Conservation (phyloP, 352 stramenopile species). For the Phytophthora pini region DNA sequence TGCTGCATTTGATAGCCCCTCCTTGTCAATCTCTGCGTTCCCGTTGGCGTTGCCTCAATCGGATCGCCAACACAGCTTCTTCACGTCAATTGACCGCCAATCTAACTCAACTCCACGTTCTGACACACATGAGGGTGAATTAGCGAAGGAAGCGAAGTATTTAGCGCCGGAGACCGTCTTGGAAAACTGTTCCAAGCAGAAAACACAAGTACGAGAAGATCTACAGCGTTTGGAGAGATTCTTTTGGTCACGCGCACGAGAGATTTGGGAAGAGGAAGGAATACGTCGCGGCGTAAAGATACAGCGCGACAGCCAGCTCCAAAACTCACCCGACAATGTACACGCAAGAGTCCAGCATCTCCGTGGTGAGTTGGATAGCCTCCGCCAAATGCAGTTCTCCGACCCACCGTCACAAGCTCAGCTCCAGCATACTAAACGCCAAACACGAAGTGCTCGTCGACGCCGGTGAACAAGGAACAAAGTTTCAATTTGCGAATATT, state of each 20-base stretch:
- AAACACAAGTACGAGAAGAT: constrained; percentile 36
- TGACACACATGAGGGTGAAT: not conserved
- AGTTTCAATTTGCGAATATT: too few relatives aligned
- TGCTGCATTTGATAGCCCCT: constrained; percentile 18
- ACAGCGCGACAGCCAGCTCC: not conserved
- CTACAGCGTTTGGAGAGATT: constrained; percentile 37
- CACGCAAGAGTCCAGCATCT: constrained; percentile 15
- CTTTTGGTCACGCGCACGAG: constrained; percentile 40
- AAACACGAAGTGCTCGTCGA: constrained; percentile 1
- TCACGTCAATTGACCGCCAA: not conserved
- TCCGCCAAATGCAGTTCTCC: constrained; percentile 15
- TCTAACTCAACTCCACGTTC: not conserved
- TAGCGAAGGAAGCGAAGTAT: constrained; percentile 7
- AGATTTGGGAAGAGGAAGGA: constrained; percentile 37
- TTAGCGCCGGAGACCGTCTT: constrained; percentile 33
- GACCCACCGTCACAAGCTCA: not conserved
- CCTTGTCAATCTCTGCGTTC: constrained; percentile 22
- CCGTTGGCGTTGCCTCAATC: constrained; percentile 20
- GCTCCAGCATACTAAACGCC: not conserved
- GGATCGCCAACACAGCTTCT: constrained; percentile 14
- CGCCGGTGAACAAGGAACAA: not conserved
- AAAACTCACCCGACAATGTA: constrained; percentile 3
- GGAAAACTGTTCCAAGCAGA: constrained; percentile 43
- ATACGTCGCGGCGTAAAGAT: constrained; percentile 13
- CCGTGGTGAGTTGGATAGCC: constrained; percentile 19